These are phyloP conservation scores for Solanum hybrid DNA, from an alignment of 305 asterid species.

Conservation along the genomic window DNA sequence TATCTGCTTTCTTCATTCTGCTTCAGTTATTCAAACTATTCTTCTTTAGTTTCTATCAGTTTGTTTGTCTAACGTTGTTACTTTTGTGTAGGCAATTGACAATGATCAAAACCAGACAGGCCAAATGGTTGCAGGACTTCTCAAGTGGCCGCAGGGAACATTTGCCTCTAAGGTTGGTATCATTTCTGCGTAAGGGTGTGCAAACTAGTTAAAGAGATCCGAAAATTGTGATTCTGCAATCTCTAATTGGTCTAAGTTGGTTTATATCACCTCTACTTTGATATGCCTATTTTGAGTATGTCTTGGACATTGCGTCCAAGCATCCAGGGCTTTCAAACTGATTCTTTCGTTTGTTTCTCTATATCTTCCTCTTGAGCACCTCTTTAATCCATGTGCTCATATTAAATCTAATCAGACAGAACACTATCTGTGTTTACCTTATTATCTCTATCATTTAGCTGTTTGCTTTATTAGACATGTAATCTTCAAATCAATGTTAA, in stretches of 20 bases:
- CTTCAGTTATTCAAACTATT: neutral
- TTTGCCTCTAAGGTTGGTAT: conserved; percentile 81
- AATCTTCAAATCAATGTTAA: neutral
- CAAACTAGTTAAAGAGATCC: neutral
- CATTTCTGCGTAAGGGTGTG: neutral
- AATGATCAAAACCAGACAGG: conserved; percentile 91
- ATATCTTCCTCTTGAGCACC: neutral
- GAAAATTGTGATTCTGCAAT: neutral
- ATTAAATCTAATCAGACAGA: neutral
- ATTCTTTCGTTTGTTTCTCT: neutral
- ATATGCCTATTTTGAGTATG: neutral
- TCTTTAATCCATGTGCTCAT: neutral
- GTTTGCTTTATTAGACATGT: neutral
- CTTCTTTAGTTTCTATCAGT: neutral
- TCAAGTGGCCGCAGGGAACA: conserved; percentile 90
- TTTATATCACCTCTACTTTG: neutral
- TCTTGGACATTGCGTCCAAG: neutral
- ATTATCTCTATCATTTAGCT: neutral
- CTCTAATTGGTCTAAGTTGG: neutral
- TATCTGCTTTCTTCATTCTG: neutral
- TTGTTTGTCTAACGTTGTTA: neutral
- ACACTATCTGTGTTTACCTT: neutral
- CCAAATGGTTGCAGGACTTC: conserved; percentile 93
- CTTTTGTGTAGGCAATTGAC: conserved; percentile 65
- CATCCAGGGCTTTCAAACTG: neutral